Base-by-base conservation (phyloP, 371 early-diverging fungal species). In the Furculomyces boomerangus region DNA sequence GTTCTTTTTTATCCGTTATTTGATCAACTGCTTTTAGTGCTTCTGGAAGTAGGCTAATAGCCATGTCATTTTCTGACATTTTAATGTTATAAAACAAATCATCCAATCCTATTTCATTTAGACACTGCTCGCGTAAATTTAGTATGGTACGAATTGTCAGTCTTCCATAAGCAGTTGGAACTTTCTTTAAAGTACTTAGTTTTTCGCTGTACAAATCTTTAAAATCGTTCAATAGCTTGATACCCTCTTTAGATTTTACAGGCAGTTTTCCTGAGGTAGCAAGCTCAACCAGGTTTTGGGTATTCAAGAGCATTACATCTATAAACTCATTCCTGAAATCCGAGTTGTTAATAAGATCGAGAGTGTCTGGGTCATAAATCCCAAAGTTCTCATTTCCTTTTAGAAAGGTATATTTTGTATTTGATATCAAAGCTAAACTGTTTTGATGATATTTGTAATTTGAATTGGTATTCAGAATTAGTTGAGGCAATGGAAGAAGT, bases 101-200 rank as follows among this genome's bases (percentile, higher is more conserved):
- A 20, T 55, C 61, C 59, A 81, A 79, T 0, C 81, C 84, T 51
- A 81, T 74, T 60, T 84, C 83, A 32, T 75, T 77, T 48, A 84
- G 60, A 54, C 83, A 84, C 59, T 81, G 83, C 59, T 84, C 85
- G 39, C 84, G 71, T 41, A 84, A 66, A n/a, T 77, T 70, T 57
- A 84, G 60, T 16, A 84, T 65, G 35, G 72, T 75, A 30, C 84
- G 66, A 44, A 84, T 71, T 0, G 76, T 73, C 37, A 82, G 65
- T 3, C 65, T 64, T 5, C 85, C 85, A 58, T 84, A 84, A 1
- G 75, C 74, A 54, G 67, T 61, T 7, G 81, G 84, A 51, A 77
- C 71, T 35, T 59, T 63, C 30, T 75, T 61, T 32, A 81, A 61
- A 14, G 67, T 59, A 25, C 61, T 59, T 44, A 83, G 58, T 58